Evolutionary conservation across 768 basidiomycete genomes (phyloP), one percentile per base, ranked within the genome.

Genomic region (Heimioporus sp.): DNA sequence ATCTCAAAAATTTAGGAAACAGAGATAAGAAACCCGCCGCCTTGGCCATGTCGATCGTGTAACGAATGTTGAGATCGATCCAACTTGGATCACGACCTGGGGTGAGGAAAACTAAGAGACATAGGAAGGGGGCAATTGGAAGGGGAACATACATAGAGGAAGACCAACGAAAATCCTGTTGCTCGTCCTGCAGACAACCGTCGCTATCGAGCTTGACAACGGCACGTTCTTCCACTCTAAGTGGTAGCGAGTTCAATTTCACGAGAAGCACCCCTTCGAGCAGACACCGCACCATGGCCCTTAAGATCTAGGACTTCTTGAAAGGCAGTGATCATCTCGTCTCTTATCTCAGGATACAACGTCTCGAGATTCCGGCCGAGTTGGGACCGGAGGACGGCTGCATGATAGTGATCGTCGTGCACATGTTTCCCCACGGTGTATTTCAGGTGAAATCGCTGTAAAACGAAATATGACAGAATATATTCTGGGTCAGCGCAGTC

Each of bases 151-250:
- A 79, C 80, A 82, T 4, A 77, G 45, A 3, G 79, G 78, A 30
- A 73, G 61, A 0, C 80, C 82, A 6, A 82, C 75, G 48, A 82
- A 77, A 0, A 73, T 42, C 7, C 82, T 72, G 53, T 77, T 80
- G 43, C 63, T 75, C 4, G 68, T 62, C 36, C 77, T 71, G 34
- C 71, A 67, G 2, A 81, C 62, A n/a, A 81, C 61, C 17, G 66
- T 55, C 48, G 61, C 65, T 10, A 72, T 55, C 0, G 50, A 57
- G 1, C 65, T 56, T 8, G 69, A 30, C 2, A 57, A 66, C 0
- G 61, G 58, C 8, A 77, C 46, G 3, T 55, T 56, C 11, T 61
- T 61, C 79, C 79, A 80, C n/a, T 75, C 77, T 78, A 20, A 28
- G 3, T 28, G 24, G 24, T 28, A 19, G 3, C 17, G 28, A 9